These are phyloP conservation scores for Saccharomycopsis phalli DNA, from an alignment of 1,139 yeast genomes.

Conservation along the genomic window DNA sequence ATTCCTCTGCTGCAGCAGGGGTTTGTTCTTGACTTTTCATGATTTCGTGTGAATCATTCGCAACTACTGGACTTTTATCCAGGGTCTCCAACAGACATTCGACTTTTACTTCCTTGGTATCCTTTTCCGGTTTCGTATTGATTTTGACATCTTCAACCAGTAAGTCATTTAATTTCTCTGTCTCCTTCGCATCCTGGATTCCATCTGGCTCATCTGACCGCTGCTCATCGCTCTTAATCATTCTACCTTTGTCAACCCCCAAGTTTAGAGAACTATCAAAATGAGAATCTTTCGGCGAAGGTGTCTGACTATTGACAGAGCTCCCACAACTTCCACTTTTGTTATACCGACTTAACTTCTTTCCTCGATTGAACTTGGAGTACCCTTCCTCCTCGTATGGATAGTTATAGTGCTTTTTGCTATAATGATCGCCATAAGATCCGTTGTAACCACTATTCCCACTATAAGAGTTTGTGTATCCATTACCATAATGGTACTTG, in stretches of 20 bases:
- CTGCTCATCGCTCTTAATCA: neutral
- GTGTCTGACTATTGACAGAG: neutral
- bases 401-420: conserved; percentile 1
- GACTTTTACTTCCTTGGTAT: too few species aligned
- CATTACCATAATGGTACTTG: conserved; percentile 9
- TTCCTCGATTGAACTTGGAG: conserved; percentile 7
- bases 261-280: too few species aligned
- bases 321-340: neutral
- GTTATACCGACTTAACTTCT: conserved; percentile 11
- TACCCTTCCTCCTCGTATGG: conserved; percentile 2
- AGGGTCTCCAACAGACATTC: too few species aligned
- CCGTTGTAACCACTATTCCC: neutral
- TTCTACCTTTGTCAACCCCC: neutral
- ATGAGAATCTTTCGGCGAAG: neutral
- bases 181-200: conserved; percentile 2
- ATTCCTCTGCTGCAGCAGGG: neutral
- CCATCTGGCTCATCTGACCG: conserved; percentile 4
- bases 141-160: too few species aligned
- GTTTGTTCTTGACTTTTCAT: neutral
- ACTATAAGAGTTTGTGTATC: conserved; percentile 1
- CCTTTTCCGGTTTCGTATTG: too few species aligned
- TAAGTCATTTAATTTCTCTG: neutral
- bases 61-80: too few species aligned
- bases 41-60: too few species aligned
- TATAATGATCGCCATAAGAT: neutral